These are phyloP conservation scores for Collariella sp. DNA, from an alignment of 495 filamentous ascomycete species.

Conservation along the genomic window DNA sequence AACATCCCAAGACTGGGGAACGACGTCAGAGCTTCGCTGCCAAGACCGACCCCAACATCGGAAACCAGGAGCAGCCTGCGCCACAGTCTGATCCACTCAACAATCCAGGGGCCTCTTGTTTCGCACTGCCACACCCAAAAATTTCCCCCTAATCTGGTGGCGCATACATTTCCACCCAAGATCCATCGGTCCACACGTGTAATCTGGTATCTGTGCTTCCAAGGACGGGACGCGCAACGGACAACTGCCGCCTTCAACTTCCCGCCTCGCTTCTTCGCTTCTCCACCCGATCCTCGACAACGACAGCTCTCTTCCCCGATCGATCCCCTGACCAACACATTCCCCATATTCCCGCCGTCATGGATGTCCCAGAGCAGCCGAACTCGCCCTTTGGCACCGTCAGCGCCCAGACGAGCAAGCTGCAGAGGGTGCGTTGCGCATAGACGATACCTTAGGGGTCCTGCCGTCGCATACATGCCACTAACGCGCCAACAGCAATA, in stretches of 20 bases:
- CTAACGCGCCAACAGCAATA: slow-evolving; percentile 56
- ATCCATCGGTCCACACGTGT: background rate
- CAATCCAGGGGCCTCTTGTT: background rate
- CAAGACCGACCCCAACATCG: no score
- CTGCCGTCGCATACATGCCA: background rate
- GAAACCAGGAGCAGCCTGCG: background rate
- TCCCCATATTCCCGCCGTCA: slow-evolving; percentile 1
- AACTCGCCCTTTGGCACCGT: slow-evolving; percentile 26
- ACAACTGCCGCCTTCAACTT: background rate
- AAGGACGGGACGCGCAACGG: slow-evolving; percentile 4
- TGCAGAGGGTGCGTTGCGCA: slow-evolving; percentile 36
- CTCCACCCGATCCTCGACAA: background rate
- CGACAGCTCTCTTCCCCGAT: background rate
- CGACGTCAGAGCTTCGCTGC: background rate
- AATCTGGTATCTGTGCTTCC: background rate
- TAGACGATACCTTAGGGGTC: background rate
- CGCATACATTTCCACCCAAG: background rate
- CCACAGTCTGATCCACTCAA: slow-evolving; percentile 2
- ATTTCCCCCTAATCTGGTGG: slow-evolving; percentile 9
- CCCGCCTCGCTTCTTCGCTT: background rate
- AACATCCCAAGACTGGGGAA: background rate
- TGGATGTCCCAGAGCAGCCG: slow-evolving; percentile 24
- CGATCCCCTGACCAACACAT: background rate
- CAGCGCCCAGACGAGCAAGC: slow-evolving; percentile 26
- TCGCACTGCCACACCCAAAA: slow-evolving; percentile 9